A percentile compares a stretch with the other conserved stretches of the same genome.
phyloP scores from a whole-genome alignment of 2,329 filamentous ascomycete genomes.

The Pseudogymnoascus sp. region DNA sequence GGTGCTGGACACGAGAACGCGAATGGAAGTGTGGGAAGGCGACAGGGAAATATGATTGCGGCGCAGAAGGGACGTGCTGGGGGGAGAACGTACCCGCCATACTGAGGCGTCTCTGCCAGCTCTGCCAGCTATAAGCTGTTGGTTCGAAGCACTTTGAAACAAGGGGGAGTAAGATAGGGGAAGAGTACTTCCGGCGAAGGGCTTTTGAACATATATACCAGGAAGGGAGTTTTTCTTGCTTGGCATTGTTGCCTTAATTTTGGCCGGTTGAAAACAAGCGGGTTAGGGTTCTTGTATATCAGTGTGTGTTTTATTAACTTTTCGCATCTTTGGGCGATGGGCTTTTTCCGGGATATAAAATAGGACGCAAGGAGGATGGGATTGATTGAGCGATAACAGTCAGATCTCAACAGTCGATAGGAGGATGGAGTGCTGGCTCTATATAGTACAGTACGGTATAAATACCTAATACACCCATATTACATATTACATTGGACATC shows the following conservation, averaged over 20 bases:
- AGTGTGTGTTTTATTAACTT: background rate
- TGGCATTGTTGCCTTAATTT: conserved; percentile 2
- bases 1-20: background rate
- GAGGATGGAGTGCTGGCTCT: background rate
- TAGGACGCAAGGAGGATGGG: background rate
- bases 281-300: background rate
- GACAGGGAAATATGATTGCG: background rate
- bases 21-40: background rate
- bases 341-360: background rate
- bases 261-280: background rate
- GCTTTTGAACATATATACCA: background rate
- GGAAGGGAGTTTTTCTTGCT: conserved; percentile 4
- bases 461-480: conserved; percentile 1
- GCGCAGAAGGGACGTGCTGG: background rate
- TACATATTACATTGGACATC: background rate
- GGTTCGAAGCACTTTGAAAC: background rate
- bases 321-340: background rate
- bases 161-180: background rate
- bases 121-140: background rate
- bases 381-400: background rate
- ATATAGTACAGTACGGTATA: background rate
- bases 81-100: background rate
- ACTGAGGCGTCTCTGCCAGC: background rate
- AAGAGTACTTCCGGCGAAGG: conserved; percentile 1
- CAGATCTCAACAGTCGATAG: background rate